Conservation (phyloP, 2,329 filamentous ascomycete species). For the Diplodia mutila region DNA sequence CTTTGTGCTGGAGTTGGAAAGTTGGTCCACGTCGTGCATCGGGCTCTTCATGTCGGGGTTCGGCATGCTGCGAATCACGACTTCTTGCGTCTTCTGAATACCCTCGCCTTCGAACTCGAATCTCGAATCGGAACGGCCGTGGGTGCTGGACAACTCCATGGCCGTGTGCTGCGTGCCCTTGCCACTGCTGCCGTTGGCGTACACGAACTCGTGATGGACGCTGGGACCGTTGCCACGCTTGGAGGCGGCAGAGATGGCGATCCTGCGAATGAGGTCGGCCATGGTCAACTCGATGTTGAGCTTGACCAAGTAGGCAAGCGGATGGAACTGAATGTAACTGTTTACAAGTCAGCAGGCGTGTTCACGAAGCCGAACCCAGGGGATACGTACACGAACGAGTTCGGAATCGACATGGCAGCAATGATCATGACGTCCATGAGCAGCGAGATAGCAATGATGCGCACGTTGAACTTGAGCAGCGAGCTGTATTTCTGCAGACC, state of each 20-base stretch:
- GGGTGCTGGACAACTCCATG: constrained; percentile 14
- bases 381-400: constrained; percentile 48
- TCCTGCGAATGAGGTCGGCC: constrained; percentile 53
- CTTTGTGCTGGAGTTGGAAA: constrained; percentile 22
- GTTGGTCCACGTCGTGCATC: not conserved
- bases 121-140: constrained; percentile 10
- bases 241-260: constrained; percentile 18
- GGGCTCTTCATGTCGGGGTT: constrained; percentile 18
- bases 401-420: constrained; percentile 51
- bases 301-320: constrained; percentile 55
- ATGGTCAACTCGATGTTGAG: constrained; percentile 58
- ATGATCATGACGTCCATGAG: constrained; percentile 56
- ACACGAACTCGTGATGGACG: constrained; percentile 12
- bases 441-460: constrained; percentile 55
- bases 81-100: constrained; percentile 23
- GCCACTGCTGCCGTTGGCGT: constrained; percentile 3
- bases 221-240: constrained; percentile 7
- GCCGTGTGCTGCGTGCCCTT: constrained; percentile 5
- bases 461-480: constrained; percentile 55
- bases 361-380: too few species aligned
- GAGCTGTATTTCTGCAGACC: constrained; percentile 57
- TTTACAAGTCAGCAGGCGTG: not conserved
- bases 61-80: not conserved
- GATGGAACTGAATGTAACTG: constrained; percentile 56
- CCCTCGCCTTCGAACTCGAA: constrained; percentile 19